A percentile compares a stretch with the other conserved stretches of the same genome.
phyloP scores from a whole-genome alignment of 345 rosid species.

The Populus nigra region DNA sequence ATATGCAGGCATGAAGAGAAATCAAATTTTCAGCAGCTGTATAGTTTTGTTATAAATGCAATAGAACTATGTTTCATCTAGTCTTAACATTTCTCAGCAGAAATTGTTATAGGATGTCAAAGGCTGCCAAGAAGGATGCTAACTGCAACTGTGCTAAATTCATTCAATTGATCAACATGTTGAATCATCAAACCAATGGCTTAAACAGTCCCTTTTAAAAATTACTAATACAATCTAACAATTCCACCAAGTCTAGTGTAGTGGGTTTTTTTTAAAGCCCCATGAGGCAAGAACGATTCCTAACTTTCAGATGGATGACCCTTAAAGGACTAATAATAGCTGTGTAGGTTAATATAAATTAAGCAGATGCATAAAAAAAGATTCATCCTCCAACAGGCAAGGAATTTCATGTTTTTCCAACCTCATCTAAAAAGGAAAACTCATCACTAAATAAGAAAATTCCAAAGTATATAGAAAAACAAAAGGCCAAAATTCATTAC shows the following conservation, averaged over 20 bases:
- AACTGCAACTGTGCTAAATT: too few relatives aligned
- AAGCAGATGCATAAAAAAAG: not conserved
- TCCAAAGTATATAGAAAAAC: too few relatives aligned
- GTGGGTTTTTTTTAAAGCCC: not conserved
- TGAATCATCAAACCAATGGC: too few relatives aligned
- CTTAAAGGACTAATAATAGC: not conserved
- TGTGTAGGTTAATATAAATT: not conserved
- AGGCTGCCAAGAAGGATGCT: too few relatives aligned
- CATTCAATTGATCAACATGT: too few relatives aligned
- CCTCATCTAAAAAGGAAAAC: too few relatives aligned
- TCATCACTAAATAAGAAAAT: too few relatives aligned
- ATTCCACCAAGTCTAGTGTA: not conserved
- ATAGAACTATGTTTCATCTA: not conserved
- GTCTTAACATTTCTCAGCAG: not conserved
- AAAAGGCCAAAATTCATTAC: too few relatives aligned
- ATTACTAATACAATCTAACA: too few relatives aligned
- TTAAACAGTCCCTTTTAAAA: too few relatives aligned
- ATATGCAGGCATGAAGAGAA: slow-evolving; percentile 6
- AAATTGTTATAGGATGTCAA: too few relatives aligned
- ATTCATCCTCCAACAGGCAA: not conserved
- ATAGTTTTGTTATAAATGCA: slow-evolving; percentile 3
- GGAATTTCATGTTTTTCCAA: not conserved
- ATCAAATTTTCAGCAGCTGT: not conserved
- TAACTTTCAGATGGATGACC: not conserved
- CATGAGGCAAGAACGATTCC: not conserved